Percentiles rank a stretch among this genome's conserved stretches.
Evolutionary conservation across 2,329 filamentous ascomycete species (phyloP).

Genomic region (Monosporascus sp.): DNA sequence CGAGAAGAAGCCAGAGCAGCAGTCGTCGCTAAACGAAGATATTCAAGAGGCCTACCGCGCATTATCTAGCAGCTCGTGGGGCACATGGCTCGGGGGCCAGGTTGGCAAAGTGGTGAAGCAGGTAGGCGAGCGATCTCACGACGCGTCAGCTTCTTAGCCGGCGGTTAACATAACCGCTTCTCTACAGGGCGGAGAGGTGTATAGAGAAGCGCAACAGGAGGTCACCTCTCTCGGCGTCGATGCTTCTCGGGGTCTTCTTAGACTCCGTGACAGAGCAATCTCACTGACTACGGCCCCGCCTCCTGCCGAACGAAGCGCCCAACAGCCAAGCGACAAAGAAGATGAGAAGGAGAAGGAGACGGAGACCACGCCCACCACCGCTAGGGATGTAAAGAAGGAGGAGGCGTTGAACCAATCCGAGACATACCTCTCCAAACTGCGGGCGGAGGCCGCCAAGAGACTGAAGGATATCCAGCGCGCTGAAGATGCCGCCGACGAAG

Average conservation of each 20-base stretch:
- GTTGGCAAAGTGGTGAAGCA: conserved; percentile 91
- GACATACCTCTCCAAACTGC: conserved; percentile 70
- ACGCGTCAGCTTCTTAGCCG: not conserved
- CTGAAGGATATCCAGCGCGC: conserved; percentile 86
- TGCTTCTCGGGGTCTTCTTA: conserved; percentile 74
- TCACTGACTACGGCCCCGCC: conserved; percentile 49
- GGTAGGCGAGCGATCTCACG: conserved; percentile 39
- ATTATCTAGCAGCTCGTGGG: conserved; percentile 88
- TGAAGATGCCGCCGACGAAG: conserved; percentile 94
- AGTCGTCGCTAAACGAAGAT: conserved; percentile 70
- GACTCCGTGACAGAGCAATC: conserved; percentile 68
- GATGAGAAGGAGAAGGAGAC: conserved; percentile 23
- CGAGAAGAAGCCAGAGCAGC: conserved; percentile 35
- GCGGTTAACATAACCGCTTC: conserved; percentile 2
- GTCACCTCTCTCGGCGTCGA: conserved; percentile 73
- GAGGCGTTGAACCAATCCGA: conserved; percentile 44
- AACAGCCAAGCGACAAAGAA: conserved; percentile 1
- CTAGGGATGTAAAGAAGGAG: conserved; percentile 33
- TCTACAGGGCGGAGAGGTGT: conserved; percentile 67
- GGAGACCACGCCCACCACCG: conserved; percentile 40
- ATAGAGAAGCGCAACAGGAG: conserved; percentile 83
- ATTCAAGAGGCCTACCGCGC: conserved; percentile 94
- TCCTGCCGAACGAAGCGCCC: conserved; percentile 19
- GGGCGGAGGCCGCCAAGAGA: conserved; percentile 71
- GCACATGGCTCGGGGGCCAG: conserved; percentile 78